These are phyloP conservation scores for Microsporum ferrugineum DNA, from an alignment of 2,329 filamentous ascomycete species.

Conservation along the genomic window DNA sequence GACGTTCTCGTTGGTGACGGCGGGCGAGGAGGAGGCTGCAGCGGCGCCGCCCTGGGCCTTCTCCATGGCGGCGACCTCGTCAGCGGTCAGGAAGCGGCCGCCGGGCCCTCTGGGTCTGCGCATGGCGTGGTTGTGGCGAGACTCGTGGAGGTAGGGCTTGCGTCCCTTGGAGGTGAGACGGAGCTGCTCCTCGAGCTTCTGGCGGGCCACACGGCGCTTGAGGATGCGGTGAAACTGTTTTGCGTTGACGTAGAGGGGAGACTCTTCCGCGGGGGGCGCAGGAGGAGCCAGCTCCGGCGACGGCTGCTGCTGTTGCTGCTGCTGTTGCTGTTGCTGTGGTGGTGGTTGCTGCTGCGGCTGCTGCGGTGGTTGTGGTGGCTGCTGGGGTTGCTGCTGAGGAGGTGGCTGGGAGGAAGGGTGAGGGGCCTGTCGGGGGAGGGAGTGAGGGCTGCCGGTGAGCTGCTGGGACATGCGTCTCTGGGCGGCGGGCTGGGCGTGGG, in stretches of 20 bases:
- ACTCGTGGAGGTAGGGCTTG: conserved; percentile 95
- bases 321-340: conserved; percentile 44
- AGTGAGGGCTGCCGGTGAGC: conserved; percentile 46
- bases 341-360: conserved; percentile 38
- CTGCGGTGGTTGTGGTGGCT: conserved; percentile 38
- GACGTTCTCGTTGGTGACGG: conserved; percentile 13
- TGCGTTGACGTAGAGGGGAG: conserved; percentile 92
- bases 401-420: conserved; percentile 9
- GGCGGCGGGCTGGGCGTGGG: conserved; percentile 36
- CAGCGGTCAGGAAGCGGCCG: conserved; percentile 88
- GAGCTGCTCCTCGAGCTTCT: conserved; percentile 85
- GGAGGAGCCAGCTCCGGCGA: conserved; percentile 41
- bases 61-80: conserved; percentile 84
- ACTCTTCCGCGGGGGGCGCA: conserved; percentile 65
- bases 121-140: conserved; percentile 97
- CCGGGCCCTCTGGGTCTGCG: conserved; percentile 84
- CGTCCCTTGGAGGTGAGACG: conserved; percentile 87
- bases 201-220: conserved; percentile 83
- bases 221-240: conserved; percentile 98
- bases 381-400: conserved; percentile 28
- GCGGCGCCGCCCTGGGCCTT: conserved; percentile 39
- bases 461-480: conserved; percentile 59
- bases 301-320: conserved; percentile 52
- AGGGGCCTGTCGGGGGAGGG: conserved; percentile 61
- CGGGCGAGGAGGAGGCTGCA: not conserved